Evolutionary conservation across 192 early-diverging fungal genomes (phyloP), one percentile per base, ranked within the genome.

Genomic region (Coemansia asiatica): DNA sequence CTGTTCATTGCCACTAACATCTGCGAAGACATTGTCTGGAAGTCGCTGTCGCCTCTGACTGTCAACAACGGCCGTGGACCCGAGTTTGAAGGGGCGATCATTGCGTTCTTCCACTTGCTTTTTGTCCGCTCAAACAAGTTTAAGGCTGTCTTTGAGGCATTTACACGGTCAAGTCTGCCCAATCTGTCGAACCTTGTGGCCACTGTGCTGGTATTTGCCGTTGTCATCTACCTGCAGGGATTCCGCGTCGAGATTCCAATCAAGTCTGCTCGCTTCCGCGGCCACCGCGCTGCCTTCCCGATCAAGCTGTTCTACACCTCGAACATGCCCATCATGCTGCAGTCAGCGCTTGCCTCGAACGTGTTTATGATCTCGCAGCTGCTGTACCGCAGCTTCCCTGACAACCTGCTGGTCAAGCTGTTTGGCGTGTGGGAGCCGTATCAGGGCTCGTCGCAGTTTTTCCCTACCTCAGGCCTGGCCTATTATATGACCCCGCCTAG

Each of bases 301-400:
- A 88, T 99, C 89, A 99, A 99, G 88, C 85, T 99, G 48, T 98
- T 99, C 84, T 99, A 99, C 88, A 99, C 98, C 35, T 98, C 95
- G 69, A 99, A 98, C 87, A 98, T 99, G 98, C 94, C 97, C 55
- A 98, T 99, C 75, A 98, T 99, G 97, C 90, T 97, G 62, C 96
- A 98, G 83, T 98, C 95, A 29, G 95, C 98, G 44, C 84, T 99
- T 64, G 91, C 94, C 38, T 96, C 95, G 60, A 93, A 99, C 70
- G 85, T 97, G 61, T 99, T 96, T 81, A 92, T 99, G 86, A 94
- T 99, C 79, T 97, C 95, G 25, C 98, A 99, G 87, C 87, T 98
- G 79, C 85, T 98, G 64, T 97, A 92, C 90, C 96, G 92, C 84
- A 85, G 96, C 59, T 99, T 97, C 90, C 95, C 95, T 6, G 91